These are phyloP conservation scores for Turnera subulata DNA, from an alignment of 345 rosid genomes.

Conservation along the genomic window DNA sequence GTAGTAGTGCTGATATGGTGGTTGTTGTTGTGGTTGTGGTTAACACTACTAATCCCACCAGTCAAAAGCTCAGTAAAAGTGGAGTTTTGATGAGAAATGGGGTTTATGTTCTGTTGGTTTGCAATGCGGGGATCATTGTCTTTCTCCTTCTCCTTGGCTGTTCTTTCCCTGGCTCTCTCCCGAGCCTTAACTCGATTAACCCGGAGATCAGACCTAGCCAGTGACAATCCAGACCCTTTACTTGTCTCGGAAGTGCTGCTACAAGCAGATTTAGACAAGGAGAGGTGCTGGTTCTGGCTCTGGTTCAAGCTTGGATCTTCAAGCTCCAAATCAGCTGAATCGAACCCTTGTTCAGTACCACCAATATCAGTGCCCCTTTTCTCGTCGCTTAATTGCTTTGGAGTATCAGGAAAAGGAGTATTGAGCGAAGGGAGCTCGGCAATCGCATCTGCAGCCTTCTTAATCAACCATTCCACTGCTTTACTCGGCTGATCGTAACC, in stretches of 20 bases:
- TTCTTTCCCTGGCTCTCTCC: conserved; percentile 77
- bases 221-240: conserved; percentile 77
- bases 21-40: conserved; percentile 10
- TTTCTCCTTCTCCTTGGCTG: conserved; percentile 67
- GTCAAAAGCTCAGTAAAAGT: conserved; percentile 87
- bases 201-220: conserved; percentile 60
- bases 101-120: conserved; percentile 25
- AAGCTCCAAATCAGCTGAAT: conserved; percentile 53
- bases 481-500: conserved; percentile 97
- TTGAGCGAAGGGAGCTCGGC: conserved; percentile 82
- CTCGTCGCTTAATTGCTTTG: conserved; percentile 59
- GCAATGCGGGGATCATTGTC: conserved; percentile 37
- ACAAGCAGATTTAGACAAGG: conserved; percentile 82
- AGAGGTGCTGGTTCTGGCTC: conserved; percentile 53
- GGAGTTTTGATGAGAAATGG: conserved; percentile 41
- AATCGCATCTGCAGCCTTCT: conserved; percentile 77
- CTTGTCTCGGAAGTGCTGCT: conserved; percentile 96
- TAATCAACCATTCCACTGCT: conserved; percentile 96
- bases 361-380: conserved; percentile 43
- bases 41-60: conserved; percentile 40
- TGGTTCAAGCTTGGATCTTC: conserved; percentile 39
- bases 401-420: conserved; percentile 54
- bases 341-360: conserved; percentile 41
- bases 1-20: neutral
- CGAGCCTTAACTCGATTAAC: conserved; percentile 62